These are phyloP conservation scores for Groenewaldozyma auringiensis DNA, from an alignment of 1,139 yeast genomes.

Conservation along the genomic window DNA sequence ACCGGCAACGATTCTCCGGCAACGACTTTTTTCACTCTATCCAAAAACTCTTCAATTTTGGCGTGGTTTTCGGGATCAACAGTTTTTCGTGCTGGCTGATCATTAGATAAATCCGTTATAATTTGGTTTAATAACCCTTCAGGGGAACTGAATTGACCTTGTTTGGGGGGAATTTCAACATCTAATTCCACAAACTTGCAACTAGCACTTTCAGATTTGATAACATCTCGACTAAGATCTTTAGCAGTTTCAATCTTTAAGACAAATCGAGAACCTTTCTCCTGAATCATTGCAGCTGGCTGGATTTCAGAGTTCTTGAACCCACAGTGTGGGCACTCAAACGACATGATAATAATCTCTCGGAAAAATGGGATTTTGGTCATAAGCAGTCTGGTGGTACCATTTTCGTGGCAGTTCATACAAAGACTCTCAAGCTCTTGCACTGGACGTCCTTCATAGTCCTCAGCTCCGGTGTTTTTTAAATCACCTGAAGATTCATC, in stretches of 20 bases:
- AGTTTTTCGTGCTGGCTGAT: slow-evolving; percentile 71
- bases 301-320: slow-evolving; percentile 88
- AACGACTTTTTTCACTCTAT: slow-evolving; percentile 49
- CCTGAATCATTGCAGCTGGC: slow-evolving; percentile 76
- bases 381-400: slow-evolving; percentile 72
- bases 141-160: slow-evolving; percentile 86
- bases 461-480: slow-evolving; percentile 41
- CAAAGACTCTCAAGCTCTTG: slow-evolving; percentile 93
- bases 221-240: slow-evolving; percentile 85
- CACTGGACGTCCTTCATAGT: slow-evolving; percentile 91
- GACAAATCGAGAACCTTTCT: slow-evolving; percentile 72
- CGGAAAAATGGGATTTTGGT: slow-evolving; percentile 89
- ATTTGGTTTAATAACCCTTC: slow-evolving; percentile 85
- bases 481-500: slow-evolving; percentile 23
- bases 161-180: slow-evolving; percentile 89
- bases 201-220: slow-evolving; percentile 83
- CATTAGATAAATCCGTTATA: slow-evolving; percentile 70
- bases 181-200: slow-evolving; percentile 79
- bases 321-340: slow-evolving; percentile 92
- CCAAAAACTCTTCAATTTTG: slow-evolving; percentile 65
- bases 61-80: slow-evolving; percentile 67
- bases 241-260: slow-evolving; percentile 60
- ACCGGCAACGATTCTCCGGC: slow-evolving; percentile 68
- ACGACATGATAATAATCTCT: slow-evolving; percentile 90
- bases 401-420: slow-evolving; percentile 88